phyloP scores from a whole-genome alignment of 1,139 yeast species.

The Suhomyces taliae region DNA sequence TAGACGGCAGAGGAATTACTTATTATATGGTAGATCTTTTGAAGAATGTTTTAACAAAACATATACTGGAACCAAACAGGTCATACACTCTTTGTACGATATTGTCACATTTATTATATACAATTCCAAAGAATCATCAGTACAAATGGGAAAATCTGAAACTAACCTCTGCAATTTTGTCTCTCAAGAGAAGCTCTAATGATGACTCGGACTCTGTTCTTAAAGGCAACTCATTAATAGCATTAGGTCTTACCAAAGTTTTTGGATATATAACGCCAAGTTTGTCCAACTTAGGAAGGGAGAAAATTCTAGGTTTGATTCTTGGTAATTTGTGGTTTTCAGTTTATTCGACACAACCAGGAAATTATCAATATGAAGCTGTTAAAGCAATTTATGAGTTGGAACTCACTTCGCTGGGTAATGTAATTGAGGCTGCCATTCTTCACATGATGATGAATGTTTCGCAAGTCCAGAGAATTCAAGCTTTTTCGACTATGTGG shows the following conservation, averaged over 20 bases:
- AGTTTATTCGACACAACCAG: conserved; percentile 45
- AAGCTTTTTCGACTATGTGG: conserved; percentile 61
- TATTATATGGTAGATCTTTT: conserved; percentile 2
- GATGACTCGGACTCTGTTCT: conserved; percentile 6
- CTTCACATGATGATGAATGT: conserved; percentile 47
- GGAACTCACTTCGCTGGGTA: conserved; percentile 33
- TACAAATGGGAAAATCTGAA: conserved; percentile 12
- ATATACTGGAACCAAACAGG: conserved; percentile 3
- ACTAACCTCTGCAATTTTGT: conserved; percentile 33
- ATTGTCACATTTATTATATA: conserved; percentile 14
- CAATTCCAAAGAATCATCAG: conserved; percentile 10
- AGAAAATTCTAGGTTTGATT: conserved; percentile 35
- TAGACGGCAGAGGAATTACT: conserved; percentile 5
- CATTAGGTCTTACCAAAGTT: conserved; percentile 51
- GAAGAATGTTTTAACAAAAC: conserved; percentile 2
- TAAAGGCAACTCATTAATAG: conserved; percentile 21
- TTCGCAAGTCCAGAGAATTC: conserved; percentile 36
- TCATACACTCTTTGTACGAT: conserved; percentile 11
- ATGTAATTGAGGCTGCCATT: conserved; percentile 61
- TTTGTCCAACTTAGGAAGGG: conserved; percentile 25
- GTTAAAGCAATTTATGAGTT: conserved; percentile 53
- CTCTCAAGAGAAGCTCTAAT: conserved; percentile 14
- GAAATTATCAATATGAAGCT: conserved; percentile 59
- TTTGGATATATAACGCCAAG: conserved; percentile 37
- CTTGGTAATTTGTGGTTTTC: conserved; percentile 49